Evolutionary conservation across 2,329 filamentous ascomycete genomes (phyloP).

Genomic region (Claviceps citrina): DNA sequence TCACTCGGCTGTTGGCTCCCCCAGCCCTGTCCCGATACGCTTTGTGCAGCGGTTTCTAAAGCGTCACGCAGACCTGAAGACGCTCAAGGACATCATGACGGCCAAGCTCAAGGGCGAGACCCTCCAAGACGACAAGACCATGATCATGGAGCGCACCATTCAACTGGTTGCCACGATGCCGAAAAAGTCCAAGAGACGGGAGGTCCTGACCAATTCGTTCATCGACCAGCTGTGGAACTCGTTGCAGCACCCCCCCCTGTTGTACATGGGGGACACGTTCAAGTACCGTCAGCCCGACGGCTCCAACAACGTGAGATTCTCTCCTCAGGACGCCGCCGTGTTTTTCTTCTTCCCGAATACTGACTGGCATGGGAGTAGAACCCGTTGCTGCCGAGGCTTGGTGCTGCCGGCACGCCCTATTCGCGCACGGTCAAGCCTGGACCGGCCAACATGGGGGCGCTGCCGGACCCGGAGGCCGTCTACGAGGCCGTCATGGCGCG

Average conservation of each 20-base stretch:
- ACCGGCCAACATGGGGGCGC: constrained; percentile 42
- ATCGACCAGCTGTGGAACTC: constrained; percentile 56
- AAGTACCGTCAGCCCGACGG: constrained; percentile 56
- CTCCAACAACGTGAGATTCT: constrained; percentile 41
- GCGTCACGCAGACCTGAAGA: constrained; percentile 37
- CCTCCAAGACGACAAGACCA: constrained; percentile 57
- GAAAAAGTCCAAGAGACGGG: constrained; percentile 42
- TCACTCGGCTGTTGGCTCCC: neutral
- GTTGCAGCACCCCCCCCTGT: constrained; percentile 55
- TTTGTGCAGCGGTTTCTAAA: neutral
- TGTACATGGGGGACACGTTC: constrained; percentile 46
- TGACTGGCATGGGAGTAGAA: constrained; percentile 28
- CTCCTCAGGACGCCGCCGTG: too few species aligned
- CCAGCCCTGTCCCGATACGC: neutral
- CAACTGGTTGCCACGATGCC: constrained; percentile 53
- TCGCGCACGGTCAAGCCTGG: constrained; percentile 47
- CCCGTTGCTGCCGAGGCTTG: constrained; percentile 47
- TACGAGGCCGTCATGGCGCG: constrained; percentile 47
- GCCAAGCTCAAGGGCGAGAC: constrained; percentile 47
- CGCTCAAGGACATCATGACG: constrained; percentile 44
- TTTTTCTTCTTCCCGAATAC: too few species aligned
- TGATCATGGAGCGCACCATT: constrained; percentile 61
- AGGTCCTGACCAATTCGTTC: constrained; percentile 50
- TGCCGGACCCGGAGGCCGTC: constrained; percentile 50
- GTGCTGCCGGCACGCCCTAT: constrained; percentile 52